Conservation (phyloP, 768 basidiomycete species). For the Kwoniella sp. region DNA sequence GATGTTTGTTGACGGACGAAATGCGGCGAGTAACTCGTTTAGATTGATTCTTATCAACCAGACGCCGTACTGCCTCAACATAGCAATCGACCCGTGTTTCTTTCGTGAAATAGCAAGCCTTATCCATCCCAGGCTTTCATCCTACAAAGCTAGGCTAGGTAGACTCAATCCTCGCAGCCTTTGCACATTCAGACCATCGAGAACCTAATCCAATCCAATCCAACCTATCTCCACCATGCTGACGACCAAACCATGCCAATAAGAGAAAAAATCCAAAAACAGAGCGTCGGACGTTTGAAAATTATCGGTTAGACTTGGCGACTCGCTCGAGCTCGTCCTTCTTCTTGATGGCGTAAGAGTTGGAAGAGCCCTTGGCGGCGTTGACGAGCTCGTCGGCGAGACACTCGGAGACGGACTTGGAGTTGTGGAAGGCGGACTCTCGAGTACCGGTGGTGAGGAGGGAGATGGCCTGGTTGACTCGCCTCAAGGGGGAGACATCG, state of each 20-base stretch:
- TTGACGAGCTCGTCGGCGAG: constrained; percentile 99
- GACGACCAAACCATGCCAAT: neutral
- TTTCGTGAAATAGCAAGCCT: neutral
- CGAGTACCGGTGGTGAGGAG: constrained; percentile 96
- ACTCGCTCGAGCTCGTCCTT: constrained; percentile 99
- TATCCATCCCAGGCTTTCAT: constrained; percentile 3
- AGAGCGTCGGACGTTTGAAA: neutral
- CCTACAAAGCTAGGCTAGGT: neutral
- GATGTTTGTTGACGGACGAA: too few species aligned
- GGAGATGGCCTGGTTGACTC: constrained; percentile 96
- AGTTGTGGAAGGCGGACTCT: constrained; percentile 99
- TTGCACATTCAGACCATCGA: neutral
- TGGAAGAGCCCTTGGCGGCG: constrained; percentile 98
- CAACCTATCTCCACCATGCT: neutral
- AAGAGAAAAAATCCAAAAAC: neutral
- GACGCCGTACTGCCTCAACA: too few species aligned
- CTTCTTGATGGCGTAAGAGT: constrained; percentile 99
- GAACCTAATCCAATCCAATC: neutral
- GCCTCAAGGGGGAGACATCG: constrained; percentile 95
- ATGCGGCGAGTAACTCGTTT: too few species aligned
- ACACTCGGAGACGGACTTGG: constrained; percentile 98
- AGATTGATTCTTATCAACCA: too few species aligned
- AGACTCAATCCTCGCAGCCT: neutral
- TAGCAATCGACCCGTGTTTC: too few species aligned
- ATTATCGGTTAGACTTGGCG: constrained; percentile 99